phyloP scores from a whole-genome alignment of 2,329 filamentous ascomycete species.

The Cercospora sp. region DNA sequence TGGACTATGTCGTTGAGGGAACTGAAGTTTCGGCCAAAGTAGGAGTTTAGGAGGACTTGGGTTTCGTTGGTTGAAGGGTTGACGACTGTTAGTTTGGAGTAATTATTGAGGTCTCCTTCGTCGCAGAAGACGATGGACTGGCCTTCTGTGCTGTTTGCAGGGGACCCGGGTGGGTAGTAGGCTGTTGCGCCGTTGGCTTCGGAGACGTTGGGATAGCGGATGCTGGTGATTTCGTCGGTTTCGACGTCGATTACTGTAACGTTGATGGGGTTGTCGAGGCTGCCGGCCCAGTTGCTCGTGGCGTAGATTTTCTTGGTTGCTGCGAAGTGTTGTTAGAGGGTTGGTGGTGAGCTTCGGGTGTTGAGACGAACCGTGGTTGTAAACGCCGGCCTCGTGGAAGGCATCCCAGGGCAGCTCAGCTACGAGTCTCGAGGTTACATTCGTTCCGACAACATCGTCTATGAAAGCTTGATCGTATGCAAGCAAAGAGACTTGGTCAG shows the following conservation, averaged over 20 bases:
- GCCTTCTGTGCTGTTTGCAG: slow-evolving; percentile 34
- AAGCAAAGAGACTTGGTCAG: slow-evolving; percentile 33
- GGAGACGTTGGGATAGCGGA: slow-evolving; percentile 32
- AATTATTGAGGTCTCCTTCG: slow-evolving; percentile 33
- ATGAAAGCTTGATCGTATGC: slow-evolving; percentile 36
- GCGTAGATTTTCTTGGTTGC: slow-evolving; percentile 45
- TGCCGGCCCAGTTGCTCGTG: slow-evolving; percentile 43
- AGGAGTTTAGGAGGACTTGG: slow-evolving; percentile 57
- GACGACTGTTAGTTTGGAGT: slow-evolving; percentile 34
- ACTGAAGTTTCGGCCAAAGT: slow-evolving; percentile 62
- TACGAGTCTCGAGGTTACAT: slow-evolving; percentile 34
- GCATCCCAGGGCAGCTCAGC: slow-evolving; percentile 32
- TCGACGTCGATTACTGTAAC: slow-evolving; percentile 38
- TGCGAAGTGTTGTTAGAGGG: neutral
- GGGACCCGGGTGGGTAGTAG: slow-evolving; percentile 37
- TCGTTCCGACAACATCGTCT: slow-evolving; percentile 36
- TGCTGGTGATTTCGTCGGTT: slow-evolving; percentile 32
- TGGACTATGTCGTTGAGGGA: slow-evolving; percentile 60
- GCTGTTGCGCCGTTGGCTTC: slow-evolving; percentile 37
- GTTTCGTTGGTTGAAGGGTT: slow-evolving; percentile 33
- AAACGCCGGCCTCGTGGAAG: slow-evolving; percentile 46
- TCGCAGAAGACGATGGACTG: slow-evolving; percentile 40
- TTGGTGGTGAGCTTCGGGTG: neutral
- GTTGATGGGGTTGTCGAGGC: slow-evolving; percentile 38
- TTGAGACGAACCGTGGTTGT: slow-evolving; percentile 26